Evolutionary conservation across 2,329 filamentous ascomycete species (phyloP).

Genomic region (Xylaria digitata): DNA sequence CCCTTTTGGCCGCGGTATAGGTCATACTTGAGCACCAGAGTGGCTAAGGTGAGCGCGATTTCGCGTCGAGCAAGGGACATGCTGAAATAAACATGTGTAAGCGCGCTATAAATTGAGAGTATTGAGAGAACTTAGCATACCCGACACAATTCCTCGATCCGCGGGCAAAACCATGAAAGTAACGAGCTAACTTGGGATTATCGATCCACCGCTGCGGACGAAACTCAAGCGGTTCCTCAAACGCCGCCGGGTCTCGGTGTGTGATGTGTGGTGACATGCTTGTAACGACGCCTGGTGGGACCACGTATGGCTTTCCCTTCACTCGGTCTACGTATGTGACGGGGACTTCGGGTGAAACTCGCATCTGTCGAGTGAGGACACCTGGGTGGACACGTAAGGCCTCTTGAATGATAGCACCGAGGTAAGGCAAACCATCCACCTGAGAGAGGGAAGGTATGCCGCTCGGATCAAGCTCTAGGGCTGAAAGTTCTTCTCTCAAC

Average conservation of each 20-base stretch:
- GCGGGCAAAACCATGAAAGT: constrained; percentile 36
- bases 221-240: constrained; percentile 39
- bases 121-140: constrained; percentile 30
- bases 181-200: constrained; percentile 35
- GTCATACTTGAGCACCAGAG: constrained; percentile 41
- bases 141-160: constrained; percentile 43
- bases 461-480: constrained; percentile 5
- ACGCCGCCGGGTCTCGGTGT: constrained; percentile 39
- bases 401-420: constrained; percentile 51
- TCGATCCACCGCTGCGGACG: constrained; percentile 45
- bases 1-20: constrained; percentile 38
- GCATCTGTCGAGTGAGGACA: constrained; percentile 48
- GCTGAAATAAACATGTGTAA: constrained; percentile 2
- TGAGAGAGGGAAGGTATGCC: constrained; percentile 31
- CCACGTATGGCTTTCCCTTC: constrained; percentile 27
- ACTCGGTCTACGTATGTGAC: constrained; percentile 43
- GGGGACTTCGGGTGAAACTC: constrained; percentile 46
- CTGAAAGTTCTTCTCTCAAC: constrained; percentile 29
- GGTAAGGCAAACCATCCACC: constrained; percentile 48
- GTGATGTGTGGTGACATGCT: constrained; percentile 37
- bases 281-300: constrained; percentile 25
- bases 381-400: constrained; percentile 54
- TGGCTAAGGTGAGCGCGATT: constrained; percentile 39
- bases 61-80: constrained; percentile 41
- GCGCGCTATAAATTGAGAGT: neutral